phyloP scores from a whole-genome alignment of 2,329 filamentous ascomycete genomes.

The Sordariomycetes sp. region DNA sequence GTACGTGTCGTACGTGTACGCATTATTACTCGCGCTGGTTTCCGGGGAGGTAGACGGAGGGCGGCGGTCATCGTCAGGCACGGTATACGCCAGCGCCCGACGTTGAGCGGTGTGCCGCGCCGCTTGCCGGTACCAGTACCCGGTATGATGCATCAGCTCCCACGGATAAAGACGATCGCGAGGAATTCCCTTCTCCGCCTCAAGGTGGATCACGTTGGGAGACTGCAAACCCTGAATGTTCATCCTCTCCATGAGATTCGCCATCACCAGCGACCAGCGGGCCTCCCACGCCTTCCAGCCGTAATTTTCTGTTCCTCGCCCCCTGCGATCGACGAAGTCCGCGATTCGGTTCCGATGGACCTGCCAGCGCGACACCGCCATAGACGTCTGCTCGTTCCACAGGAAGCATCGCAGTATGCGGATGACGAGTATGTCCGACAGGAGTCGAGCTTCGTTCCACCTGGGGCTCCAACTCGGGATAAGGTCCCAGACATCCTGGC shows the following conservation, averaged over 20 bases:
- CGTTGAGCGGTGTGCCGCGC: constrained; percentile 42
- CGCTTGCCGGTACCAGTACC: constrained; percentile 53
- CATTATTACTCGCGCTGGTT: constrained; percentile 31
- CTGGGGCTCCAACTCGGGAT: constrained; percentile 82
- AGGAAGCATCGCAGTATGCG: constrained; percentile 72
- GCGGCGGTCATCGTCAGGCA: constrained; percentile 45
- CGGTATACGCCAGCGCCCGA: constrained; percentile 36
- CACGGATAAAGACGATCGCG: constrained; percentile 47
- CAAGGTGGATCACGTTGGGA: constrained; percentile 32
- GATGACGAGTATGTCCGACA: constrained; percentile 71
- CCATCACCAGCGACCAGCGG: constrained; percentile 53
- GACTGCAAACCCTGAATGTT: constrained; percentile 34
- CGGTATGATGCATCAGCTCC: constrained; percentile 51
- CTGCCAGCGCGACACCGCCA: constrained; percentile 70
- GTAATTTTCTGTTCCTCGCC: constrained; percentile 78
- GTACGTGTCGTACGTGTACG: constrained; percentile 51
- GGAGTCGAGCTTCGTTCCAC: constrained; percentile 83
- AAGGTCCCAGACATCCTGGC: constrained; percentile 72
- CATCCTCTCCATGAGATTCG: constrained; percentile 41
- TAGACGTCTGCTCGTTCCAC: constrained; percentile 65
- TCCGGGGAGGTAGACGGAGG: constrained; percentile 33
- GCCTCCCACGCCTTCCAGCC: constrained; percentile 92
- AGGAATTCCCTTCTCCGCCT: constrained; percentile 43
- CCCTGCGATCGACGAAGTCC: constrained; percentile 69
- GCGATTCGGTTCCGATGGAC: constrained; percentile 60